phyloP scores from a whole-genome alignment of 805 yeast species.

The Candida wancherniae region DNA sequence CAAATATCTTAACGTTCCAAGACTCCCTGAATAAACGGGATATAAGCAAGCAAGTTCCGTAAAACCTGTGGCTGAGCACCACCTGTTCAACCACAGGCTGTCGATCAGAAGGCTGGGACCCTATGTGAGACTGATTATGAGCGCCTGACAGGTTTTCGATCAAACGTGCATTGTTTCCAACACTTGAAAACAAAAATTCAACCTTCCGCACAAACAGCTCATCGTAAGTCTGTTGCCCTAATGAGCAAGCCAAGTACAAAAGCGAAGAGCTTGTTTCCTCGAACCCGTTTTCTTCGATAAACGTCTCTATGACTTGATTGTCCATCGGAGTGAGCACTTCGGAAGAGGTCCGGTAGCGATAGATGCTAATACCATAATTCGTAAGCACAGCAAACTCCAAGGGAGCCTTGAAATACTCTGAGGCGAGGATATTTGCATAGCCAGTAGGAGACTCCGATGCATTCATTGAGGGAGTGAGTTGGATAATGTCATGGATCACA shows the following conservation, averaged over 20 bases:
- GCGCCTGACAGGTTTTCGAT: constrained; percentile 15
- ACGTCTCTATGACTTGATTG: constrained; percentile 61
- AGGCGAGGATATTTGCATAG: constrained; percentile 79
- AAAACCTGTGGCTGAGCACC: constrained; percentile 85
- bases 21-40: constrained; percentile 72
- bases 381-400: constrained; percentile 81
- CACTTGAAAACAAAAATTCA: constrained; percentile 46
- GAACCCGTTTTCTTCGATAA: constrained; percentile 74
- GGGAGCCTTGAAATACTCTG: constrained; percentile 68
- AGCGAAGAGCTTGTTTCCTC: constrained; percentile 90
- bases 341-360: constrained; percentile 76
- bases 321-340: constrained; percentile 66
- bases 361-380: constrained; percentile 68
- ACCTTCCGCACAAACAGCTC: constrained; percentile 42
- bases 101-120: constrained; percentile 18
- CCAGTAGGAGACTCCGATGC: constrained; percentile 76
- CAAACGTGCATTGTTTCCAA: constrained; percentile 49
- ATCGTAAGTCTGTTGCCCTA: constrained; percentile 49
- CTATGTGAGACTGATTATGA: constrained; percentile 15
- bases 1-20: constrained; percentile 74
- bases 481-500: constrained; percentile 65
- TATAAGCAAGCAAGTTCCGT: constrained; percentile 75
- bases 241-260: constrained; percentile 74
- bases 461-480: constrained; percentile 62
- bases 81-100: constrained; percentile 61